phyloP scores from a whole-genome alignment of 139 green algal genomes.

The Pycnococcus provasolii region DNA sequence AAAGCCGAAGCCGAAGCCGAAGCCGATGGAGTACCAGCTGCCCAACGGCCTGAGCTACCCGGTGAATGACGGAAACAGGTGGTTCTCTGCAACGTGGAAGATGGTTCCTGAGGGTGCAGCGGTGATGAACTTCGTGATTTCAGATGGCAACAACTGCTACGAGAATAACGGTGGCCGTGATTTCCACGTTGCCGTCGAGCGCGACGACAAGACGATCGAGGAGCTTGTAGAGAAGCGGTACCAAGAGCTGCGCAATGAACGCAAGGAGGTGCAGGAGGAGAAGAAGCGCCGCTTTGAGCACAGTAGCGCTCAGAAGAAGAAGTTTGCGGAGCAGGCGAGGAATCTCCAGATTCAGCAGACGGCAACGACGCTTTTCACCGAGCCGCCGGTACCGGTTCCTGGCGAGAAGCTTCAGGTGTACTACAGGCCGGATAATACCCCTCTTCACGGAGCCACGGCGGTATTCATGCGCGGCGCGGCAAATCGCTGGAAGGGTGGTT shows the following conservation, averaged over 20 bases:
- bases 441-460: not conserved
- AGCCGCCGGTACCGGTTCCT: conserved; percentile 3
- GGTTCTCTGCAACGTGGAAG: not conserved
- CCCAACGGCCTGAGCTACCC: not conserved
- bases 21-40: not conserved
- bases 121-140: conserved; percentile 24
- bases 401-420: conserved; percentile 12
- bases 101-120: not conserved
- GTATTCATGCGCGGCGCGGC: conserved; percentile 15
- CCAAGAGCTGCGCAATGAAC: not conserved
- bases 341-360: not conserved
- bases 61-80: not conserved
- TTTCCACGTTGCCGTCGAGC: conserved; percentile 20
- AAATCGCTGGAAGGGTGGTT: conserved; percentile 17
- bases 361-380: not conserved
- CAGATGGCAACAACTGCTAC: conserved; percentile 9
- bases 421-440: conserved; percentile 18
- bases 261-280: not conserved
- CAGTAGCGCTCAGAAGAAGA: not conserved
- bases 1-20: not conserved
- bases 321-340: not conserved
- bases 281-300: not conserved
- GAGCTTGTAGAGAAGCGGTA: not conserved
- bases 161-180: conserved; percentile 26
- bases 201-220: not conserved